Evolutionary conservation across 257 asterid genomes (phyloP).

Genomic region (Eustoma russellianum): DNA sequence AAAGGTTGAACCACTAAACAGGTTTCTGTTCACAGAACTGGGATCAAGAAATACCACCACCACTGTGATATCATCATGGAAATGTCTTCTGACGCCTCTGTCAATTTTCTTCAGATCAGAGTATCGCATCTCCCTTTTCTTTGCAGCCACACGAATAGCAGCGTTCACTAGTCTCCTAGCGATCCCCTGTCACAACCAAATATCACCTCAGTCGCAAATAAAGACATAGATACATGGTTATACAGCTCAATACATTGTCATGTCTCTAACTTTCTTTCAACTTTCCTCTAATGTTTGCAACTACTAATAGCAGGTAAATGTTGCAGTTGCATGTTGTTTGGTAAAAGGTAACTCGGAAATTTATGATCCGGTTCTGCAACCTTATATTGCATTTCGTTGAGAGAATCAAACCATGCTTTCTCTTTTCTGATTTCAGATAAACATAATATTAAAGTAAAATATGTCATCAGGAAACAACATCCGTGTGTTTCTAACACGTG

Average conservation of each 20-base stretch:
- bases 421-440: too few relatives aligned
- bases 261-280: too few relatives aligned
- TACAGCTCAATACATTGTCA: too few relatives aligned
- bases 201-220: not conserved
- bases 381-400: too few relatives aligned
- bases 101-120: constrained; percentile 85
- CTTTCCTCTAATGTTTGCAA: too few relatives aligned
- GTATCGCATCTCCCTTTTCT: constrained; percentile 92
- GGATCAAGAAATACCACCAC: constrained; percentile 62
- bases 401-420: too few relatives aligned
- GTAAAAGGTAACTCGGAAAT: too few relatives aligned
- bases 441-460: not conserved
- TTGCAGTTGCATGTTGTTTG: too few relatives aligned
- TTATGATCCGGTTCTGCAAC: too few relatives aligned
- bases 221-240: not conserved
- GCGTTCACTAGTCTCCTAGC: constrained; percentile 67
- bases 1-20: constrained; percentile 19
- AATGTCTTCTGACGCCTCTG: constrained; percentile 87
- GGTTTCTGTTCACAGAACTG: constrained; percentile 22
- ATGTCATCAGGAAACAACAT: not conserved
- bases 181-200: constrained; percentile 45
- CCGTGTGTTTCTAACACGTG: not conserved
- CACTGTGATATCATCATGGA: constrained; percentile 88
- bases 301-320: too few relatives aligned
- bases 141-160: constrained; percentile 75